Evolutionary conservation across 257 asterid species (phyloP).

Genomic region (Solanum clarkiae): DNA sequence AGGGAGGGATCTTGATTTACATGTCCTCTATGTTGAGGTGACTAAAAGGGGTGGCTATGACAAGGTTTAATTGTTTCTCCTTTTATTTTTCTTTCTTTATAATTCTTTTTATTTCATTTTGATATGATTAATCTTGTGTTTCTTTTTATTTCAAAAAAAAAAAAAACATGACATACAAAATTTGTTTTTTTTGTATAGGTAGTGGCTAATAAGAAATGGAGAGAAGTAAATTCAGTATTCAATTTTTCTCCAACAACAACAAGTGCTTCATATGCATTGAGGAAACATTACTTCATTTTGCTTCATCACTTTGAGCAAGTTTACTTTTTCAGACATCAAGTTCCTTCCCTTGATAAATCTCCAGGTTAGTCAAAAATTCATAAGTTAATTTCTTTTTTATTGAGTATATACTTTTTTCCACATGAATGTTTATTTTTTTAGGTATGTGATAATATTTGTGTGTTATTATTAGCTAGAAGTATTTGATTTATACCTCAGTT

Average conservation of each 20-base stretch:
- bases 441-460: background rate
- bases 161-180: too few relatives aligned
- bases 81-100: background rate
- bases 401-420: background rate
- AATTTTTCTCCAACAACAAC: constrained; percentile 65
- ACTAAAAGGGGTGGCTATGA: constrained; percentile 72
- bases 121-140: background rate
- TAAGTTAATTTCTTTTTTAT: background rate
- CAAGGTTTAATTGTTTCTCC: constrained; percentile 23
- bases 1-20: constrained; percentile 59
- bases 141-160: too few relatives aligned
- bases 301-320: constrained; percentile 47
- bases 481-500: background rate
- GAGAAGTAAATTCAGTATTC: constrained; percentile 49
- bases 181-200: constrained; percentile 49
- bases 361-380: background rate
- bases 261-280: constrained; percentile 69
- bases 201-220: constrained; percentile 59
- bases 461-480: background rate
- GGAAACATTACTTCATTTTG: constrained; percentile 54
- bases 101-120: background rate
- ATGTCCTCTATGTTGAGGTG: constrained; percentile 56
- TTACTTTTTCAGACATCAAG: constrained; percentile 30
- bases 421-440: background rate
- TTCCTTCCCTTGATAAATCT: constrained; percentile 11